phyloP scores from a whole-genome alignment of 495 filamentous ascomycete species.

The Aspergillus bertholletiae region DNA sequence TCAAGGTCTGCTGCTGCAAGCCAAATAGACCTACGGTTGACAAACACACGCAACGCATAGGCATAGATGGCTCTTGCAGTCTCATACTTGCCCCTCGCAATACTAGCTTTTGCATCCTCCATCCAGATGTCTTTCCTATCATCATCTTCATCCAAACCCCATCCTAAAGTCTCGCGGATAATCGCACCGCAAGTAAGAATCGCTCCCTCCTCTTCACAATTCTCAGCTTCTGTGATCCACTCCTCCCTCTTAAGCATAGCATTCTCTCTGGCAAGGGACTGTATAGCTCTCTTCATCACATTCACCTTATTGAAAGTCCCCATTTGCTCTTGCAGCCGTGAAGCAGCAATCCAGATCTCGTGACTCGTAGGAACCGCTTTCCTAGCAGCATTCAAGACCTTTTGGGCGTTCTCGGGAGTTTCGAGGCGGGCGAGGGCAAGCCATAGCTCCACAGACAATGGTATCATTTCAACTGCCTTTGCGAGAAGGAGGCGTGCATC shows the following conservation, averaged over 20 bases:
- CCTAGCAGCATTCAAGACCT: slow-evolving; percentile 91
- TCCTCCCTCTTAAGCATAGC: slow-evolving; percentile 97
- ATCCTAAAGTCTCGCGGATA: slow-evolving; percentile 89
- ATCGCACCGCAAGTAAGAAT: slow-evolving; percentile 82
- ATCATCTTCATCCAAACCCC: slow-evolving; percentile 92
- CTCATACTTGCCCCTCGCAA: slow-evolving; percentile 73
- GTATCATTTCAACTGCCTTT: slow-evolving; percentile 92
- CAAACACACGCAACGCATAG: slow-evolving; percentile 84
- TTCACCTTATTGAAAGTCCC: slow-evolving; percentile 70
- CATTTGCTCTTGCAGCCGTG: slow-evolving; percentile 87
- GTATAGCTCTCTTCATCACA: slow-evolving; percentile 91
- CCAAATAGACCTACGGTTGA: slow-evolving; percentile 79
- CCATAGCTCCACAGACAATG: slow-evolving; percentile 90
- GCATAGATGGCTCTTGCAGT: slow-evolving; percentile 91
- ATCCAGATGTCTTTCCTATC: slow-evolving; percentile 94
- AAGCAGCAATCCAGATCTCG: slow-evolving; percentile 95
- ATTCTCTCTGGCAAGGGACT: slow-evolving; percentile 83
- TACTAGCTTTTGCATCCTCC: slow-evolving; percentile 81
- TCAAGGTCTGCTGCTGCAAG: slow-evolving; percentile 87
- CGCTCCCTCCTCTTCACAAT: slow-evolving; percentile 89
- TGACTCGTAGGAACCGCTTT: slow-evolving; percentile 88
- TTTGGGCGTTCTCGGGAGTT: slow-evolving; percentile 83
- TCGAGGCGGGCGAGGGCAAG: slow-evolving; percentile 87
- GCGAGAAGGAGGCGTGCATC: slow-evolving; percentile 84
- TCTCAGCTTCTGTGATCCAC: slow-evolving; percentile 93